phyloP scores from a whole-genome alignment of 495 filamentous ascomycete genomes.

The Daldinia grandis region DNA sequence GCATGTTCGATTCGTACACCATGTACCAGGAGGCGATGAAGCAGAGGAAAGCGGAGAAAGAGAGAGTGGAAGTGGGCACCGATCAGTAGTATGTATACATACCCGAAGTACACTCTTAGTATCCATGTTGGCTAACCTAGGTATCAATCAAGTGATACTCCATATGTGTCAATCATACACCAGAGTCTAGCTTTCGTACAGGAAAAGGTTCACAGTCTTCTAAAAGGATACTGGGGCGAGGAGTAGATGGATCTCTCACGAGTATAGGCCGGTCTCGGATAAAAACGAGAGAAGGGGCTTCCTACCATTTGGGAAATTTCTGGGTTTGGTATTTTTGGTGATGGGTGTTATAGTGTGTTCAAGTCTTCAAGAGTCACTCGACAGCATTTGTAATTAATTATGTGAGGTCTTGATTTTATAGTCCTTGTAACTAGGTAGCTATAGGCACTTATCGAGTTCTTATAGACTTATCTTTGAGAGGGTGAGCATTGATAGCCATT shows the following conservation, averaged over 20 bases:
- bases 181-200: conserved; percentile 15
- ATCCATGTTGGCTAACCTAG: too few species aligned
- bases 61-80: background rate
- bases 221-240: conserved; percentile 25
- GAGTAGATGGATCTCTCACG: conserved; percentile 11
- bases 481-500: background rate
- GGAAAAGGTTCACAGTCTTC: conserved; percentile 4
- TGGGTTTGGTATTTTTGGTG: background rate
- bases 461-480: background rate
- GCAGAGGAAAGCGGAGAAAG: conserved; percentile 19
- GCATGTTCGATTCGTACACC: conserved; percentile 50
- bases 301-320: background rate
- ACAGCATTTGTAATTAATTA: too few species aligned
- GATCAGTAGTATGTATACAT: conserved; percentile 20
- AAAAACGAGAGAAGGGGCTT: background rate
- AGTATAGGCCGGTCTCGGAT: background rate
- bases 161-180: conserved; percentile 13
- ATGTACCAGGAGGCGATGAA: conserved; percentile 37
- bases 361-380: too few species aligned
- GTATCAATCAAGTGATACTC: background rate
- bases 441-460: background rate
- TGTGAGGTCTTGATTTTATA: too few species aligned
- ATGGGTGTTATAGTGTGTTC: background rate
- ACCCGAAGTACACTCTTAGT: too few species aligned
- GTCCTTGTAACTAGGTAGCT: background rate